Percentiles rank a stretch among this genome's conserved stretches.
These are phyloP conservation scores for Cutaneotrichosporon sp. DNA, from an alignment of 1,284 basidiomycete species.

Conservation along the genomic window DNA sequence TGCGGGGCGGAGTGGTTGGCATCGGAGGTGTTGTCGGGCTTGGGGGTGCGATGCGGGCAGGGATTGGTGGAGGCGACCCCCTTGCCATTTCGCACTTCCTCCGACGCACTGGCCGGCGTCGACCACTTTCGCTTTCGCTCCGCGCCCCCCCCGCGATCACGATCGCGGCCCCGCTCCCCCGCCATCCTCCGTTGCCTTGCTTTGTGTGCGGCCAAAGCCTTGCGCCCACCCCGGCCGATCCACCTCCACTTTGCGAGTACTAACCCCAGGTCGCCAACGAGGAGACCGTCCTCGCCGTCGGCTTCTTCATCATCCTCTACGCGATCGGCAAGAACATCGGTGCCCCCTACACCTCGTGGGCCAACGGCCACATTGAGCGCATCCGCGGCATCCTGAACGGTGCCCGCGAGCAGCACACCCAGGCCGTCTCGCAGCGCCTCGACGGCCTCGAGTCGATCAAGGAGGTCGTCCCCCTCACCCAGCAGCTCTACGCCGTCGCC, in stretches of 20 bases:
- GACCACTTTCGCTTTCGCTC: neutral
- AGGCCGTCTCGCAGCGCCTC: conserved; percentile 91
- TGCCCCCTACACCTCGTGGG: conserved; percentile 92
- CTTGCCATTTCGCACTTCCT: neutral
- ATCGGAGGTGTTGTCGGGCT: neutral
- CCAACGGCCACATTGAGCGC: conserved; percentile 78
- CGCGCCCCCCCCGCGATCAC: neutral
- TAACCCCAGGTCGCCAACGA: conserved; percentile 74
- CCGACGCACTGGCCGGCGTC: neutral
- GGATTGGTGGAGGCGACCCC: neutral
- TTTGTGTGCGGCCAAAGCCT: neutral
- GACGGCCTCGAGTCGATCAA: conserved; percentile 88
- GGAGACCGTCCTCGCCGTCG: conserved; percentile 80
- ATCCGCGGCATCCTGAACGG: conserved; percentile 79
- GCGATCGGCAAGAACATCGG: conserved; percentile 77
- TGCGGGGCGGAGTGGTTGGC: neutral
- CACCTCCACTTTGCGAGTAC: neutral
- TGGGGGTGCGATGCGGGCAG: neutral
- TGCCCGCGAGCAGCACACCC: conserved; percentile 86
- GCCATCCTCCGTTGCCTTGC: neutral
- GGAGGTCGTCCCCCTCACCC: conserved; percentile 87
- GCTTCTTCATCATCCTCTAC: conserved; percentile 82
- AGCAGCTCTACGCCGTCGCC: conserved; percentile 87
- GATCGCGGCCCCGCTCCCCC: too few relatives aligned
- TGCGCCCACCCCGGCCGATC: neutral